These are phyloP conservation scores for Penicillium paxilli DNA, from an alignment of 495 filamentous ascomycete genomes.

Conservation along the genomic window DNA sequence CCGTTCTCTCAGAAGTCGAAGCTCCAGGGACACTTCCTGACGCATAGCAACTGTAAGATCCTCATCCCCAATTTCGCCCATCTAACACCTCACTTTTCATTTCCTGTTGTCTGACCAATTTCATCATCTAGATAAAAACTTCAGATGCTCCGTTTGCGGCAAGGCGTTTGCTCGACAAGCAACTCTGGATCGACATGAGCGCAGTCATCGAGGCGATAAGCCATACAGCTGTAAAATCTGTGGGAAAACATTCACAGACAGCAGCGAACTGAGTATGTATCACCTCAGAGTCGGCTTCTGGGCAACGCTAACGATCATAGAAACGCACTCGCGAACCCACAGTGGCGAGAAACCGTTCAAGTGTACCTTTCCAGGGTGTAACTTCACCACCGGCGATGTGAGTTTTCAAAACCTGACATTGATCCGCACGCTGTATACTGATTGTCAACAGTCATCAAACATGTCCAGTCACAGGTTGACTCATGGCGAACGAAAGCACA, in stretches of 20 bases:
- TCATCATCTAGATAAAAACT: constrained; percentile 40
- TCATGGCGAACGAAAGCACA: constrained; percentile 48
- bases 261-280: constrained; percentile 48
- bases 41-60: constrained; percentile 47
- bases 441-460: constrained; percentile 39
- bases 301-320: constrained; percentile 24
- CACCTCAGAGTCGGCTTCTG: background rate
- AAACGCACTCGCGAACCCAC: constrained; percentile 53
- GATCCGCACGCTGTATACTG: background rate
- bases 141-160: constrained; percentile 46
- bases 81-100: background rate
- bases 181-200: constrained; percentile 49
- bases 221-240: constrained; percentile 48
- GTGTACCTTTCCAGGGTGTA: constrained; percentile 49
- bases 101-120: background rate
- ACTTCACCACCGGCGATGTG: constrained; percentile 49
- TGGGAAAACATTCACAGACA: constrained; percentile 48
- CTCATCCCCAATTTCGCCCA: background rate
- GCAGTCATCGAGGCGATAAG: constrained; percentile 56
- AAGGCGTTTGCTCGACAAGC: constrained; percentile 49
- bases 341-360: constrained; percentile 54
- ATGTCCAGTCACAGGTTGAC: constrained; percentile 52
- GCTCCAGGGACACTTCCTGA: constrained; percentile 50
- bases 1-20: constrained; percentile 53
- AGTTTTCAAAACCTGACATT: constrained; percentile 17